Conservation (phyloP, 139 green algal genomes). For the Zygnema circumcarinatum region DNA sequence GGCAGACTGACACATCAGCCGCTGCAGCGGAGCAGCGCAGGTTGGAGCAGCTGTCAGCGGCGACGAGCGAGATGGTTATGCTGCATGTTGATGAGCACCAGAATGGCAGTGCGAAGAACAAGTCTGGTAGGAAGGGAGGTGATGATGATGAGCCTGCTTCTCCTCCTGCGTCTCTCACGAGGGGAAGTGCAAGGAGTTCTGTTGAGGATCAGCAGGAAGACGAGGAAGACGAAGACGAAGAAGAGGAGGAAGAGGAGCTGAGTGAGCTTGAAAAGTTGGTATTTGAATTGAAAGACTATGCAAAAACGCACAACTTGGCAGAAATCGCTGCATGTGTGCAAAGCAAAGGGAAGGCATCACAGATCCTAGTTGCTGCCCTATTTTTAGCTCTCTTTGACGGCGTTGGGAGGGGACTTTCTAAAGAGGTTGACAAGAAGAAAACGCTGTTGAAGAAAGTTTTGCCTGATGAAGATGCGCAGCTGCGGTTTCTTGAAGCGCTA, state of each 20-base stretch:
- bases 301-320: constrained; percentile 39
- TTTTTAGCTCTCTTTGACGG: constrained; percentile 40
- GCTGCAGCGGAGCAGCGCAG: constrained; percentile 77
- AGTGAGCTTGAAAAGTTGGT: constrained; percentile 55
- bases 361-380: constrained; percentile 19
- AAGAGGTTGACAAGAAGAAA: constrained; percentile 60
- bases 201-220: background rate
- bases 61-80: constrained; percentile 82
- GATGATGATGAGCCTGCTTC: background rate
- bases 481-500: constrained; percentile 48
- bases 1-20: constrained; percentile 91
- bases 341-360: constrained; percentile 8
- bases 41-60: constrained; percentile 87
- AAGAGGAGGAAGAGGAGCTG: constrained; percentile 27
- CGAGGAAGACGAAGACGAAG: constrained; percentile 36
- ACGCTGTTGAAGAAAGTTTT: constrained; percentile 10
- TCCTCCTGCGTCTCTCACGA: background rate
- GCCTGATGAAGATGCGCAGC: constrained; percentile 45
- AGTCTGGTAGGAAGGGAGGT: background rate
- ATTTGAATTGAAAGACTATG: constrained; percentile 47
- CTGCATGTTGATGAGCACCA: background rate
- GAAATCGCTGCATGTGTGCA: constrained; percentile 19
- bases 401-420: constrained; percentile 25
- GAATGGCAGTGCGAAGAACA: background rate
- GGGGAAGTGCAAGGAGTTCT: background rate